Conservation (phyloP, 2,329 filamentous ascomycete species). For the Aspergillus niger region DNA sequence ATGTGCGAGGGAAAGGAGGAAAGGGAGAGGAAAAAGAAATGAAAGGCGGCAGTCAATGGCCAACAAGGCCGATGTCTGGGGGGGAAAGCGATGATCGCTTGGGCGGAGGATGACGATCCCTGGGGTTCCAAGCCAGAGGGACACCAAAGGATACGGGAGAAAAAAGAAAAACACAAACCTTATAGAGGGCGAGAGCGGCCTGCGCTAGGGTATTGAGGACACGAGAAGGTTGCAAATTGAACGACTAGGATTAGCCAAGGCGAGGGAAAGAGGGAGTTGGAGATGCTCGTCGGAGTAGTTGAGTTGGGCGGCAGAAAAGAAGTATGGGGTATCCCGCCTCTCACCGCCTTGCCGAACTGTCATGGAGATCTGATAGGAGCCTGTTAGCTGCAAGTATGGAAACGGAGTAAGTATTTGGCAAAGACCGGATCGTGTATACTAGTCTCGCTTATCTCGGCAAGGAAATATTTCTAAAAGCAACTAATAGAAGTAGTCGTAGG, state of each 20-base stretch:
- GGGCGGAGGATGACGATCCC: conserved; percentile 11
- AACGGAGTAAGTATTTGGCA: no score
- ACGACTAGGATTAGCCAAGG: conserved; percentile 6
- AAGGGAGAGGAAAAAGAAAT: neutral
- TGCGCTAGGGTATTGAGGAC: neutral
- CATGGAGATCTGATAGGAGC: neutral
- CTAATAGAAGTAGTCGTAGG: no score
- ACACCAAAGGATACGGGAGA: neutral
- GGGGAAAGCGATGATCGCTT: conserved; percentile 10
- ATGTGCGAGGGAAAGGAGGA: neutral
- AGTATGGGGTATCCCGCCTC: neutral
- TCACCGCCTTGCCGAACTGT: neutral
- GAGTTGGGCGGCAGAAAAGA: neutral
- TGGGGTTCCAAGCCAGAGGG: neutral
- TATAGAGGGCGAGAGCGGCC: neutral
- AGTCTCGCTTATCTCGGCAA: no score
- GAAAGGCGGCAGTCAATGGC: conserved; percentile 14
- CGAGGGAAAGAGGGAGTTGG: neutral
- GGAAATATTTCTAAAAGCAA: no score
- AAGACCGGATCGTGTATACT: no score
- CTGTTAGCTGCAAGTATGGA: no score
- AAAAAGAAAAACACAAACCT: conserved; percentile 15
- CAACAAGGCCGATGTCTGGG: conserved; percentile 9
- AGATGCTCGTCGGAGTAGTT: neutral
- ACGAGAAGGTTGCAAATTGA: conserved; percentile 1